Evolutionary conservation across 2,329 filamentous ascomycete genomes (phyloP).

Genomic region (Trichocomaceae sp.): DNA sequence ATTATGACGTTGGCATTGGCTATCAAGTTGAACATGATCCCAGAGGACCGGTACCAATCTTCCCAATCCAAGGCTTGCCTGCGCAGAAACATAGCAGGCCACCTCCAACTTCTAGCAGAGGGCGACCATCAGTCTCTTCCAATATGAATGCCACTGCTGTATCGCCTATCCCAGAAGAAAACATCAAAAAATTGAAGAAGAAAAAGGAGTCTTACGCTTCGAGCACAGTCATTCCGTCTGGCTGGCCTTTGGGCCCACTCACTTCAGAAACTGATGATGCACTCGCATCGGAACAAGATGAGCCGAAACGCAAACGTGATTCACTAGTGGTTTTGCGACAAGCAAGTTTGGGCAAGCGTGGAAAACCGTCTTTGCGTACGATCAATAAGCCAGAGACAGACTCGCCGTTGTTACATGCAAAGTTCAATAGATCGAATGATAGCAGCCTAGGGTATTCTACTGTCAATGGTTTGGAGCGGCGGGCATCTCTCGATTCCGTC

Average conservation of each 20-base stretch:
- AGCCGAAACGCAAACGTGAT: conserved; percentile 22
- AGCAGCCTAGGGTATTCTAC: conserved; percentile 6
- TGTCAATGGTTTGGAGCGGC: neutral
- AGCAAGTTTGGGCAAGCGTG: conserved; percentile 39
- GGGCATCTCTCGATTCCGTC: conserved; percentile 5
- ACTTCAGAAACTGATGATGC: conserved; percentile 42
- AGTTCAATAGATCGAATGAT: conserved; percentile 4
- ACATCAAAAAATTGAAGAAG: conserved; percentile 44
- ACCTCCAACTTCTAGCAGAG: conserved; percentile 25
- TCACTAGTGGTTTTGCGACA: conserved; percentile 29
- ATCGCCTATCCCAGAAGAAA: conserved; percentile 68
- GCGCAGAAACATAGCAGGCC: conserved; percentile 21
- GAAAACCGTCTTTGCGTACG: conserved; percentile 37
- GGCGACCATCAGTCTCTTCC: conserved; percentile 45
- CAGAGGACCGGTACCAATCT: conserved; percentile 7
- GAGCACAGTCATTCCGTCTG: conserved; percentile 64
- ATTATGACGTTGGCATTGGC: conserved; percentile 11
- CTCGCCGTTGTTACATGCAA: neutral
- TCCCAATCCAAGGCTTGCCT: conserved; percentile 11
- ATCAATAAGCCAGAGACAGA: conserved; percentile 18
- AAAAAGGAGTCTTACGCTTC: conserved; percentile 59
- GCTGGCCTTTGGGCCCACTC: conserved; percentile 51
- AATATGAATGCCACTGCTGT: conserved; percentile 54
- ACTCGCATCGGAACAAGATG: conserved; percentile 18
- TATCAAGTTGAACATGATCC: conserved; percentile 10